These are phyloP conservation scores for Scenedesmus sp. DNA, from an alignment of 163 green algal genomes.

Conservation along the genomic window DNA sequence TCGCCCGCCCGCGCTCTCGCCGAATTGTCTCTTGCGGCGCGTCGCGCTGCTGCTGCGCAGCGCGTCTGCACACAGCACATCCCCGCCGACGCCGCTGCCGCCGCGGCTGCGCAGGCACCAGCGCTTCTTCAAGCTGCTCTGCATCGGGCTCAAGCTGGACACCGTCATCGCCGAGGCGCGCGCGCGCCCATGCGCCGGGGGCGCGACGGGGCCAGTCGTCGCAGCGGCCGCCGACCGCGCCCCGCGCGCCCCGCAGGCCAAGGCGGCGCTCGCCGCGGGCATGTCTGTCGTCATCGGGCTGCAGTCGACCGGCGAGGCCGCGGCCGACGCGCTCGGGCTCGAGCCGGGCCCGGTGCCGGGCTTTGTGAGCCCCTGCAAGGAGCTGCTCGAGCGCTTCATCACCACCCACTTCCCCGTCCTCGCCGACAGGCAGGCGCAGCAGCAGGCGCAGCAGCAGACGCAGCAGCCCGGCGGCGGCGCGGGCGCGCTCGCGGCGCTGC, in stretches of 20 bases:
- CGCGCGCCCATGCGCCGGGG: too few relatives aligned
- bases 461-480: conserved; percentile 1
- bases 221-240: too few relatives aligned
- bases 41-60: too few relatives aligned
- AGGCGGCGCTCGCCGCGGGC: conserved; percentile 68
- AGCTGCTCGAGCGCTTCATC: conserved; percentile 58
- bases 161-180: conserved; percentile 63
- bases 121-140: conserved; percentile 93
- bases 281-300: conserved; percentile 84
- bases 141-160: conserved; percentile 83
- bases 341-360: conserved; percentile 62
- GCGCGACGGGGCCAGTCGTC: too few relatives aligned
- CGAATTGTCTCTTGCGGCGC: conserved; percentile 35
- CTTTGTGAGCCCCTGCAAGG: conserved; percentile 58
- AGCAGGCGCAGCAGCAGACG: not conserved
- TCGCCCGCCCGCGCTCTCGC: conserved; percentile 34
- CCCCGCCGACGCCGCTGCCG: too few relatives aligned
- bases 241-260: conserved; percentile 62
- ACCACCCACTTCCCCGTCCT: conserved; percentile 49
- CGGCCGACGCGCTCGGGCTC: conserved; percentile 72
- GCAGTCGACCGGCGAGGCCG: conserved; percentile 86
- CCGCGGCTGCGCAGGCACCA: too few relatives aligned
- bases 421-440: conserved; percentile 21
- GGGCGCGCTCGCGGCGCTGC: not conserved
- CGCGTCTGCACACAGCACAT: too few relatives aligned